Percentiles rank a stretch among this genome's conserved stretches.
Evolutionary conservation across 1,284 basidiomycete species (phyloP).

Genomic region (Megacollybia platyphylla): DNA sequence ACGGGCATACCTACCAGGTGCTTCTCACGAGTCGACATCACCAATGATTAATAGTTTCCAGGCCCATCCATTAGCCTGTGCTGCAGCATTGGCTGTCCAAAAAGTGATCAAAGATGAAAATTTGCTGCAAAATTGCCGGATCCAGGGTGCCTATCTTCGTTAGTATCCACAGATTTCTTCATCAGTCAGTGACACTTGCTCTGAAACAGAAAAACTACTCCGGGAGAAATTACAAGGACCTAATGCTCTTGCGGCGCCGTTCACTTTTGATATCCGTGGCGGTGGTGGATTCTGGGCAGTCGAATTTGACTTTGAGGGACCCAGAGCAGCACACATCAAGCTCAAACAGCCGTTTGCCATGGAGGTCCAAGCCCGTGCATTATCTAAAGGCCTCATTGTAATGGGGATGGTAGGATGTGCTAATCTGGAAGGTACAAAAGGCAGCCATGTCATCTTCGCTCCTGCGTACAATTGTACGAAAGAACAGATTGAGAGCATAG

Average conservation of each 20-base stretch:
- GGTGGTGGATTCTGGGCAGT: constrained; percentile 73
- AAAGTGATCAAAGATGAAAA: constrained; percentile 56
- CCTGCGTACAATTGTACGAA: constrained; percentile 45
- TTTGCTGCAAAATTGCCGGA: constrained; percentile 52
- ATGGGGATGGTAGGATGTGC: constrained; percentile 68
- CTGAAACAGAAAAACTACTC: constrained; percentile 32
- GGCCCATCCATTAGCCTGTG: constrained; percentile 64
- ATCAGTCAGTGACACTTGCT: neutral
- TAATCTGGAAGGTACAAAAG: constrained; percentile 43
- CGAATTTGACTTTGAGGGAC: constrained; percentile 58
- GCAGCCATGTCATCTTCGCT: constrained; percentile 43
- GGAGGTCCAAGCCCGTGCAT: constrained; percentile 49
- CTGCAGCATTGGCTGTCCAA: constrained; percentile 71
- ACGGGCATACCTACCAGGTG: constrained; percentile 30
- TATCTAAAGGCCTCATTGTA: constrained; percentile 52
- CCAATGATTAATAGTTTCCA: neutral
- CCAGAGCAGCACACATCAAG: constrained; percentile 26
- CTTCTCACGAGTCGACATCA: neutral
- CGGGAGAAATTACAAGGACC: constrained; percentile 37
- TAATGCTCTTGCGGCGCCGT: constrained; percentile 45
- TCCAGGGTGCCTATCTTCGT: constrained; percentile 51
- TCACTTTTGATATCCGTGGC: constrained; percentile 65
- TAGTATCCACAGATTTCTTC: constrained; percentile 4
- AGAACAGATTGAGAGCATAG: neutral
- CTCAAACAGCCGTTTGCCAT: constrained; percentile 46